Base-by-base conservation (phyloP, 192 early-diverging fungal species). In the Polychytrium aggregatum region DNA sequence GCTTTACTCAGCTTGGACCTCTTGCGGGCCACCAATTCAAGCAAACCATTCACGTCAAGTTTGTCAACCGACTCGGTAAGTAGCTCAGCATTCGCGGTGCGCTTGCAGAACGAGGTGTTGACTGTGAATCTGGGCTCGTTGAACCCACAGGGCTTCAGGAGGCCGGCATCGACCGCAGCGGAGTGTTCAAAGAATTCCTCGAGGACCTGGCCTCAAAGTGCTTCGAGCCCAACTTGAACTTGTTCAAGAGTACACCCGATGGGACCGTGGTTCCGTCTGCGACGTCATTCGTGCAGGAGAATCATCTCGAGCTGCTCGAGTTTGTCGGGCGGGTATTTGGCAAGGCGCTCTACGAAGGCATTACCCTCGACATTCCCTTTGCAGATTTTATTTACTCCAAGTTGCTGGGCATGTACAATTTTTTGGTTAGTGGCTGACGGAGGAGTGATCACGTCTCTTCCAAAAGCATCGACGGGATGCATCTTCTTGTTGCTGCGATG, bases 281-380 rank as follows among this genome's bases (percentile, higher is more conserved):
- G 1, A 52, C 64, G 3, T 61, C 64, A 1, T 37, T 21, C 20
- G 37, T 73, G 17, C 62, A 57, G 18, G 64, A 72, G 18, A 42
- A 71, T 13, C 63, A 72, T 59, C 44, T 72, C 22, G 1, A 62
- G 10, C 34, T 72, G 18, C 45, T 72, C 18, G 64, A 72, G 18
- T 72, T 72, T 50, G 46, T 65, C 13, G 70, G 70, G 1, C 14
- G 43, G 42, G 55, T 72, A 6, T 51, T 72, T 25, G 65, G 52
- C 1, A 72, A 72, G 39, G 70, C 70, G 20, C 39, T 72, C 33
- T 73, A 69, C 41, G 70, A 68, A 44, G 67, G 68, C 24, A 72
- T 72, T 38, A 56, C 64, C 27, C 74, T 72, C 50, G 70, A 72
- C 47, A 55, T 72, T 17, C 70, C 70, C 13, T 72, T 72, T 38